phyloP scores from a whole-genome alignment of 345 rosid species.

The Boechera retrofracta region DNA sequence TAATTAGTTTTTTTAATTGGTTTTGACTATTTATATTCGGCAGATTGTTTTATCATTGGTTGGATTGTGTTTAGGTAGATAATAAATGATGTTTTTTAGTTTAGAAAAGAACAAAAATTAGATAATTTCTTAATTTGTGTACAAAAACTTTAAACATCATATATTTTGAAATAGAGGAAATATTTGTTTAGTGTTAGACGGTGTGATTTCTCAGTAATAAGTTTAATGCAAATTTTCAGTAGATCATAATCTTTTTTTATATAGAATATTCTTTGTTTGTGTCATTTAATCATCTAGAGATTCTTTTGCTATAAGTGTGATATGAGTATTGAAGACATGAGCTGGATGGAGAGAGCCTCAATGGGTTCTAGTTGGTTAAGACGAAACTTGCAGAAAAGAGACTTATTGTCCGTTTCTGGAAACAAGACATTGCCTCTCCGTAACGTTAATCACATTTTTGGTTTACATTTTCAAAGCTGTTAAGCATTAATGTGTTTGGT shows the following conservation, averaged over 20 bases:
- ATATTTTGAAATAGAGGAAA: too few relatives aligned
- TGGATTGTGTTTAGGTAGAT: too few relatives aligned
- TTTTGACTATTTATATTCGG: too few relatives aligned
- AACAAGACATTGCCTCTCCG: slow-evolving; percentile 34
- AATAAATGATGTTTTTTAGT: too few relatives aligned
- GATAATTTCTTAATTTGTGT: too few relatives aligned
- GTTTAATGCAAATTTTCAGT: not conserved
- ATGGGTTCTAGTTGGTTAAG: slow-evolving; percentile 21
- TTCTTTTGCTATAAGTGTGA: slow-evolving; percentile 13
- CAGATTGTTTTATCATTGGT: too few relatives aligned
- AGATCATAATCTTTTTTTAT: not conserved
- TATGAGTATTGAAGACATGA: slow-evolving; percentile 27
- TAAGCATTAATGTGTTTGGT: slow-evolving; percentile 34
- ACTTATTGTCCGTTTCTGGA: slow-evolving; percentile 30
- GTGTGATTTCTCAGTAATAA: not conserved
- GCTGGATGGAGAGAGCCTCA: slow-evolving; percentile 24
- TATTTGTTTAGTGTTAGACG: not conserved
- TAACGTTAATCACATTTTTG: slow-evolving; percentile 26
- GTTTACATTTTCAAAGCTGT: slow-evolving; percentile 28
- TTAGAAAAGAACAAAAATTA: too few relatives aligned
- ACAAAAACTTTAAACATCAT: too few relatives aligned
- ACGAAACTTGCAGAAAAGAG: slow-evolving; percentile 35
- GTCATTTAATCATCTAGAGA: not conserved
- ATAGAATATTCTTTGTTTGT: not conserved
- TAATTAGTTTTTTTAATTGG: too few relatives aligned